A percentile compares a stretch with the other conserved stretches of the same genome.
Conservation (phyloP, 257 asterid genomes). For the Petrea volubilis region DNA sequence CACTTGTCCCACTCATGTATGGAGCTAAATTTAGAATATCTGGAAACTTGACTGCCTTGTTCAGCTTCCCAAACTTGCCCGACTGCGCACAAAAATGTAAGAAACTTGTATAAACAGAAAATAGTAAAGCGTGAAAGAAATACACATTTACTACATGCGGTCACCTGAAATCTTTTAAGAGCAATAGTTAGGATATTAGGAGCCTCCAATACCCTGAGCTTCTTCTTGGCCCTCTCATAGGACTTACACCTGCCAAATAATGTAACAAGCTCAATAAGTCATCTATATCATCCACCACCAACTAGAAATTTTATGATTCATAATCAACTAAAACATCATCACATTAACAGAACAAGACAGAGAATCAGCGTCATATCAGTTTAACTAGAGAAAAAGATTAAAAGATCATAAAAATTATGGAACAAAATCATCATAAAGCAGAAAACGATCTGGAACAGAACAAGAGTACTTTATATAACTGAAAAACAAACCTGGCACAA, state of each 20-base stretch:
- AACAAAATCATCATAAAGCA: neutral
- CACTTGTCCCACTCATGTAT: conserved; percentile 82
- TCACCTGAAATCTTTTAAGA: conserved; percentile 85
- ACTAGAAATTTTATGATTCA: neutral
- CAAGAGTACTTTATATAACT: neutral
- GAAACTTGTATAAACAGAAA: conserved; percentile 4
- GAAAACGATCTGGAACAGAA: neutral
- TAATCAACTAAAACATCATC: neutral
- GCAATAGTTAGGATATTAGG: conserved; percentile 87
- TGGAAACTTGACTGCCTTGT: conserved; percentile 68
- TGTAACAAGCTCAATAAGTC: neutral
- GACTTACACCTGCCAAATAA: conserved; percentile 64
- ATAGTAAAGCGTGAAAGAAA: neutral
- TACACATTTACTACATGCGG: neutral
- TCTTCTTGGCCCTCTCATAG: conserved; percentile 80
- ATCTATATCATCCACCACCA: neutral
- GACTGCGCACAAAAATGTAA: conserved; percentile 39
- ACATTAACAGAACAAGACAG: neutral
- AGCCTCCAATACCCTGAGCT: conserved; percentile 76
- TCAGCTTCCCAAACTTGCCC: conserved; percentile 78
- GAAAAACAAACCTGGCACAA: conserved; percentile 64
- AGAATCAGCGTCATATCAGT: neutral
- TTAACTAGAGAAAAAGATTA: neutral
- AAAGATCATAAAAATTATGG: neutral
- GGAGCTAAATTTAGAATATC: conserved; percentile 73